Evolutionary conservation across 371 early-diverging fungal genomes (phyloP).

Genomic region (Actinomortierella wolfii): DNA sequence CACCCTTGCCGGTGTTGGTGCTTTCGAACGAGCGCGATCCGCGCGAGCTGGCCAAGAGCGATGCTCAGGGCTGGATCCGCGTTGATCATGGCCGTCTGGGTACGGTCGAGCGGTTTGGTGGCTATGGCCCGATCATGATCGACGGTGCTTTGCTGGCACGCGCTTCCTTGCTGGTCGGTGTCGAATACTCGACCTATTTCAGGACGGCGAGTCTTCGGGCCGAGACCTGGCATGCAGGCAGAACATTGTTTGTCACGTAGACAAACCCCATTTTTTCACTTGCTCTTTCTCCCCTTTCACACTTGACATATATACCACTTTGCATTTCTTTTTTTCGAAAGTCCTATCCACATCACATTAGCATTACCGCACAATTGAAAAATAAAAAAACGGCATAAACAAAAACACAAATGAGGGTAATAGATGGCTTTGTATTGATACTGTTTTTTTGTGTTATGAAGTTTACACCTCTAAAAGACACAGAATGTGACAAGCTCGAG

Average conservation of each 20-base stretch:
- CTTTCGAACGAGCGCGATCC: conserved; percentile 36
- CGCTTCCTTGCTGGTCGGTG: conserved; percentile 22
- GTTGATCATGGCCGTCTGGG: conserved; percentile 24
- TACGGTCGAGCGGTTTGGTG: conserved; percentile 26
- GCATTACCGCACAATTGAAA: too few relatives aligned
- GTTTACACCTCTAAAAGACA: too few relatives aligned
- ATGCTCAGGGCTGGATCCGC: conserved; percentile 33
- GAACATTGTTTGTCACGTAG: conserved; percentile 25
- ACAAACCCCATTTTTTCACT: not conserved
- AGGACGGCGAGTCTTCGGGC: conserved; percentile 31
- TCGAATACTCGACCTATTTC: conserved; percentile 43
- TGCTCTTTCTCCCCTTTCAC: too few relatives aligned
- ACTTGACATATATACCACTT: too few relatives aligned
- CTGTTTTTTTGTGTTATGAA: too few relatives aligned
- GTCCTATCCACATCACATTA: too few relatives aligned
- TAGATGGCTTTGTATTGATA: too few relatives aligned
- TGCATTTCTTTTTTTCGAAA: too few relatives aligned
- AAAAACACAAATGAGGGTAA: too few relatives aligned
- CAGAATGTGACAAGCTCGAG: too few relatives aligned
- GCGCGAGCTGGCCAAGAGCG: conserved; percentile 26
- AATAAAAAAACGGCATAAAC: too few relatives aligned
- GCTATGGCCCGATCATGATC: conserved; percentile 32
- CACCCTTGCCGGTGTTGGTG: conserved; percentile 25
- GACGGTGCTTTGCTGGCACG: conserved; percentile 33
- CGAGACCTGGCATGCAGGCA: conserved; percentile 24